Evolutionary conservation across 2,329 filamentous ascomycete species (phyloP).

Genomic region (Coniella vitis): DNA sequence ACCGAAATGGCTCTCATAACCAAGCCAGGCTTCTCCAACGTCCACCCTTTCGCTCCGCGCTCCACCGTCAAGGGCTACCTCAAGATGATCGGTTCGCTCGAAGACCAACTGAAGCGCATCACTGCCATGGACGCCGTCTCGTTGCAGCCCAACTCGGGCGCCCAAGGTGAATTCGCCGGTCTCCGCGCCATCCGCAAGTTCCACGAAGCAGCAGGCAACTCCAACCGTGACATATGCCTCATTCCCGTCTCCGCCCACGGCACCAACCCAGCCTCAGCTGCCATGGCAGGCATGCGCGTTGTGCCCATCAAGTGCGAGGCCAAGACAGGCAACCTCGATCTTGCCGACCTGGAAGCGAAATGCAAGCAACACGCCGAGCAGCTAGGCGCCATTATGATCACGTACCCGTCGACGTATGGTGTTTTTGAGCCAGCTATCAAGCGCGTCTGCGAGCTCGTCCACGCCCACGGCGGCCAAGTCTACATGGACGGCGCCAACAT

Average conservation of each 20-base stretch:
- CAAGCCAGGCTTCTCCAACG: conserved; percentile 64
- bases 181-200: conserved; percentile 83
- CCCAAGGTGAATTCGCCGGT: conserved; percentile 90
- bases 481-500: conserved; percentile 99
- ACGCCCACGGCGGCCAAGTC: conserved; percentile 82
- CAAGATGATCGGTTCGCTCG: conserved; percentile 64
- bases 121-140: conserved; percentile 88
- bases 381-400: conserved; percentile 91
- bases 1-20: conserved; percentile 88
- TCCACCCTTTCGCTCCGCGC: conserved; percentile 73
- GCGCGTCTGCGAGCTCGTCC: conserved; percentile 77
- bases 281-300: conserved; percentile 93
- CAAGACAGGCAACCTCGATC: conserved; percentile 81
- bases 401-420: conserved; percentile 90
- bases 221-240: conserved; percentile 82
- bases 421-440: conserved; percentile 90
- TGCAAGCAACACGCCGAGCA: conserved; percentile 81
- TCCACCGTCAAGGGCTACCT: conserved; percentile 61
- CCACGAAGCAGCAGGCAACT: conserved; percentile 59
- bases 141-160: conserved; percentile 90
- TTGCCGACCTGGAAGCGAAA: conserved; percentile 79
- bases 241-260: conserved; percentile 94
- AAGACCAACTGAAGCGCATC: conserved; percentile 69
- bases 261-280: conserved; percentile 89
- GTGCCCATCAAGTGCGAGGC: conserved; percentile 87